Conservation (phyloP, 306 rosid genomes). For the Sicyos edulis region DNA sequence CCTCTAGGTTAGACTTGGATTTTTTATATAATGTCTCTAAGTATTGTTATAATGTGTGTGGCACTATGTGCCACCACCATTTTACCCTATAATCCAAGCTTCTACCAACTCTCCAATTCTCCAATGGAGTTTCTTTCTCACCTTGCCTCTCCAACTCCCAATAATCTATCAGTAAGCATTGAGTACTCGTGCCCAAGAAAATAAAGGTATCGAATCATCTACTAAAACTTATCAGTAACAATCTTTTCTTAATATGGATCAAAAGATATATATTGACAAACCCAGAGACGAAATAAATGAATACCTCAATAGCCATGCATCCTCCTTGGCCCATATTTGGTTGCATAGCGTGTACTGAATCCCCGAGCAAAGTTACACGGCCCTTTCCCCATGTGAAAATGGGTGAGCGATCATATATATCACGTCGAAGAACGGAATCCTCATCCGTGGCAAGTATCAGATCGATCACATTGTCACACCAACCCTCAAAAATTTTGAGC, state of each 20-base stretch:
- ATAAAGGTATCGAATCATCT: neutral
- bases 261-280: neutral
- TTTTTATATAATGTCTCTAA: too few species aligned
- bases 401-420: conserved; percentile 76
- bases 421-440: conserved; percentile 82
- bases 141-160: too few species aligned
- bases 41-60: too few species aligned
- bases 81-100: too few species aligned
- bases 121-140: too few species aligned
- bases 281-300: neutral
- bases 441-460: conserved; percentile 72
- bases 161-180: too few species aligned
- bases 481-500: conserved; percentile 66
- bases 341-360: conserved; percentile 98
- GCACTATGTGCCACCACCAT: too few species aligned
- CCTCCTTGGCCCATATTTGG: conserved; percentile 99
- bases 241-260: neutral
- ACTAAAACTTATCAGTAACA: neutral
- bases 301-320: conserved; percentile 98
- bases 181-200: too few species aligned
- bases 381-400: conserved; percentile 87
- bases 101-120: too few species aligned
- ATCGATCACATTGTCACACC: conserved; percentile 91
- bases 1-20: too few species aligned
- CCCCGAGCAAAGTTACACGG: conserved; percentile 85